A percentile compares a stretch with the other conserved stretches of the same genome.
phyloP scores from a whole-genome alignment of 2,329 filamentous ascomycete genomes.

The Diaporthe humulicola region DNA sequence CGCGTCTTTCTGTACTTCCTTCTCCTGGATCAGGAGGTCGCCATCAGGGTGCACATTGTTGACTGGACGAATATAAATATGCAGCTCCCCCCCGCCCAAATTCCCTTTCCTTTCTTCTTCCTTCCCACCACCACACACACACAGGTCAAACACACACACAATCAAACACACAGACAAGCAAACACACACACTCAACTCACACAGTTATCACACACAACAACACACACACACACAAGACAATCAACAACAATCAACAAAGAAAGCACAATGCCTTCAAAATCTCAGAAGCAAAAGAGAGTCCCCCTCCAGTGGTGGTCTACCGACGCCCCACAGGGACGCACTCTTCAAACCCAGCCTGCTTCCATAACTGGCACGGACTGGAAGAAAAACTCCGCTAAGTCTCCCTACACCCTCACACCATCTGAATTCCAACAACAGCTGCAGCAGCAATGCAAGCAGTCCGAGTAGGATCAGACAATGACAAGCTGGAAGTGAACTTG shows the following conservation, averaged over 20 bases:
- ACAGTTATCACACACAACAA: neutral
- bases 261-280: neutral
- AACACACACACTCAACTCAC: neutral
- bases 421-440: neutral
- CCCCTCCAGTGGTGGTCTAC: constrained; percentile 5
- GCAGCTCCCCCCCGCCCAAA: neutral
- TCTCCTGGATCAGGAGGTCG: neutral
- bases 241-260: neutral
- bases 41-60: neutral
- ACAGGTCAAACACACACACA: neutral
- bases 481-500: no score
- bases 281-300: neutral
- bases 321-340: neutral
- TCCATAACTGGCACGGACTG: neutral
- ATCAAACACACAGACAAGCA: neutral
- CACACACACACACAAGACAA: neutral
- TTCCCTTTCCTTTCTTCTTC: neutral
- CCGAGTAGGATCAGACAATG: no score
- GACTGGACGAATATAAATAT: neutral
- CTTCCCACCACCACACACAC: neutral
- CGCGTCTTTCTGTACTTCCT: neutral
- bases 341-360: neutral
- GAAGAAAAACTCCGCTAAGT: neutral
- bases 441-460: neutral
- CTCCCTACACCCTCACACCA: neutral